A percentile compares a stretch with the other conserved stretches of the same genome.
Conservation (phyloP, 805 yeast species). For the Cyberlindnera saturnus region DNA sequence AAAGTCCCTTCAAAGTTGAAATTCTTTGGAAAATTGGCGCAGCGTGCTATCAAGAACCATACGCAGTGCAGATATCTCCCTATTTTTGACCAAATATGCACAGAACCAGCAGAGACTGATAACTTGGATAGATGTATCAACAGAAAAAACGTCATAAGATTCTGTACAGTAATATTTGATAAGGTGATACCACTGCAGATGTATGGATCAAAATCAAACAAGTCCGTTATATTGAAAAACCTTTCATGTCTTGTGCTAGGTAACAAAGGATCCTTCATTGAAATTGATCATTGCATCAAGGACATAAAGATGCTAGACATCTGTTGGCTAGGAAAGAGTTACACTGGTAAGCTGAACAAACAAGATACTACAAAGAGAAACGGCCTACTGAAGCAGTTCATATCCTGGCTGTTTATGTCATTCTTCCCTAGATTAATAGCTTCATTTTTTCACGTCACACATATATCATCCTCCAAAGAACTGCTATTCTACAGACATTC, state of each 20-base stretch:
- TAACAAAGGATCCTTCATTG: slow-evolving; percentile 31
- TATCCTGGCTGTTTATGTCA: slow-evolving; percentile 51
- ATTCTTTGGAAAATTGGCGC: slow-evolving; percentile 12
- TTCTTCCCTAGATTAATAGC: slow-evolving; percentile 43
- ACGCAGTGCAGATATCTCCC: slow-evolving; percentile 27
- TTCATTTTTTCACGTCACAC: slow-evolving; percentile 64
- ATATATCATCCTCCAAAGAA: slow-evolving; percentile 35
- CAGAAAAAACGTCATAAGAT: slow-evolving; percentile 32
- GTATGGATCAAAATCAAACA: slow-evolving; percentile 51
- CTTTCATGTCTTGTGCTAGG: slow-evolving; percentile 34
- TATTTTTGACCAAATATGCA: slow-evolving; percentile 32
- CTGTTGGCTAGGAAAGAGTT: slow-evolving; percentile 44
- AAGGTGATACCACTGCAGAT: slow-evolving; percentile 43
- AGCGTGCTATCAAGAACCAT: slow-evolving; percentile 29
- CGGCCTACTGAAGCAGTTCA: slow-evolving; percentile 32
- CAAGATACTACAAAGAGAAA: slow-evolving; percentile 37
- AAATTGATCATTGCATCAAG: slow-evolving; percentile 27
- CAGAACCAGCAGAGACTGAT: slow-evolving; percentile 10
- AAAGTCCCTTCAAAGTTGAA: slow-evolving; percentile 19
- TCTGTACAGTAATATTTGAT: slow-evolving; percentile 37
- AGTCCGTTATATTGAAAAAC: slow-evolving; percentile 30
- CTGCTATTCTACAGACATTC: slow-evolving; percentile 50
- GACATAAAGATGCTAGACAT: slow-evolving; percentile 40
- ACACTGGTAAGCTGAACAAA: slow-evolving; percentile 25
- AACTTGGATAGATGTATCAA: slow-evolving; percentile 30